Percentiles rank a stretch among this genome's conserved stretches.
phyloP scores from a whole-genome alignment of 805 yeast genomes.

The Yamadazyma ubonensis region DNA sequence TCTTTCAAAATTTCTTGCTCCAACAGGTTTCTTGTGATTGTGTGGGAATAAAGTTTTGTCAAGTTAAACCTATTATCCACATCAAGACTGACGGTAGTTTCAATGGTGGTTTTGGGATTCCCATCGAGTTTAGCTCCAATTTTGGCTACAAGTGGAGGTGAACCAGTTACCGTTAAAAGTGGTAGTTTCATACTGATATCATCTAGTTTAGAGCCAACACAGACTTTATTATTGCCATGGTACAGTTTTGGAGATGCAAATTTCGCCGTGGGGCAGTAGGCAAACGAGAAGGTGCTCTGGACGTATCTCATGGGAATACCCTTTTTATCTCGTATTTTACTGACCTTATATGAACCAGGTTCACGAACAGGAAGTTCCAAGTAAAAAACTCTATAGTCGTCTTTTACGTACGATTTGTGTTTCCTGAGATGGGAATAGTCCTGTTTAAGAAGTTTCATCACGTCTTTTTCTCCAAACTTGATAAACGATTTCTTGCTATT shows the following conservation, averaged over 20 bases:
- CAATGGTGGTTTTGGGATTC: constrained; percentile 14
- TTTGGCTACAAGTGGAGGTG: constrained; percentile 57
- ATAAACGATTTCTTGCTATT: constrained; percentile 46
- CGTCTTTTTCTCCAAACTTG: constrained; percentile 57
- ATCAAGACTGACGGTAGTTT: constrained; percentile 11
- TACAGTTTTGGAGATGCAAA: constrained; percentile 43
- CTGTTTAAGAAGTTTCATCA: constrained; percentile 38
- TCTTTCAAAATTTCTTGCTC: constrained; percentile 35
- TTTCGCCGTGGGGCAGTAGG: constrained; percentile 74
- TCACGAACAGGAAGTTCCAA: constrained; percentile 61
- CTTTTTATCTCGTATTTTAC: constrained; percentile 63
- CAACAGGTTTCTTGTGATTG: constrained; percentile 30
- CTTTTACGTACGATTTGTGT: constrained; percentile 19
- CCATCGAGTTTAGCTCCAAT: constrained; percentile 29
- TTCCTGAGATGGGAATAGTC: constrained; percentile 31
- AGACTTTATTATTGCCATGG: constrained; percentile 44
- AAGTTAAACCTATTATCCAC: constrained; percentile 11
- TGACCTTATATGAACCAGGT: constrained; percentile 78
- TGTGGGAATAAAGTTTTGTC: constrained; percentile 13
- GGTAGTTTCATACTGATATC: constrained; percentile 36
- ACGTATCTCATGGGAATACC: constrained; percentile 59
- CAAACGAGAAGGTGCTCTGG: constrained; percentile 61
- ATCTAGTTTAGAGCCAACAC: constrained; percentile 51
- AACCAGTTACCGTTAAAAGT: constrained; percentile 62
- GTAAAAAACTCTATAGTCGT: constrained; percentile 49